phyloP scores from a whole-genome alignment of 176 grass and related monocot species.

The Aegilops speltoides region DNA sequence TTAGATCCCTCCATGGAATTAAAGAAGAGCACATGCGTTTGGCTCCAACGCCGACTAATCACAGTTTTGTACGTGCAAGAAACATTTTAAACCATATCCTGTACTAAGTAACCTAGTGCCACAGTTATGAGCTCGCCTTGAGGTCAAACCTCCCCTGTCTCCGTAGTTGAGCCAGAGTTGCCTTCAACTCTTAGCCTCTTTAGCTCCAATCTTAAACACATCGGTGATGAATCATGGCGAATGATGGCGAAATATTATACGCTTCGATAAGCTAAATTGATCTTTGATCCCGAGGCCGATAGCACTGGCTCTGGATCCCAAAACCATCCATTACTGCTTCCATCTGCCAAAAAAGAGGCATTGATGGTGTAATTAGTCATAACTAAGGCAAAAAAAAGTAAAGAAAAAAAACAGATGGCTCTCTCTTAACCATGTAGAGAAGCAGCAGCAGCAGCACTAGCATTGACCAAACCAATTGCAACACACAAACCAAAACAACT shows the following conservation, averaged over 20 bases:
- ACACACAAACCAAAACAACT: conserved; percentile 61
- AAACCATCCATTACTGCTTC: conserved; percentile 51
- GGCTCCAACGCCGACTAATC: conserved; percentile 52
- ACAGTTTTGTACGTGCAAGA: conserved; percentile 39
- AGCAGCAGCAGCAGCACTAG: conserved; percentile 21
- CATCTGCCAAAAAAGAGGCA: conserved; percentile 54
- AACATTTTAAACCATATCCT: conserved; percentile 55
- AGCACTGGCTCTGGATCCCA: conserved; percentile 66
- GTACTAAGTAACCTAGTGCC: conserved; percentile 60
- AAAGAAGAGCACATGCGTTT: conserved; percentile 65
- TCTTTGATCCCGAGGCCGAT: conserved; percentile 52
- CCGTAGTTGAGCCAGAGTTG: conserved; percentile 33
- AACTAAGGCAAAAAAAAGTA: not conserved
- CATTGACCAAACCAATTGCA: conserved; percentile 52
- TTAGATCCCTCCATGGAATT: conserved; percentile 35
- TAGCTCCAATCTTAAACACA: conserved; percentile 37
- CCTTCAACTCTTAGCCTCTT: conserved; percentile 39
- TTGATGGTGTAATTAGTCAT: conserved; percentile 45
- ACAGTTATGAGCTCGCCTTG: conserved; percentile 48
- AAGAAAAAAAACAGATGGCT: conserved; percentile 1
- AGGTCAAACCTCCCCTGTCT: conserved; percentile 55
- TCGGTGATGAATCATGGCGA: conserved; percentile 40
- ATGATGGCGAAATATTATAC: conserved; percentile 50
- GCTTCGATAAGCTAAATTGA: conserved; percentile 19
- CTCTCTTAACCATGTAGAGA: conserved; percentile 32